Base-by-base conservation (phyloP, 352 stramenopile genomes). In the Phytophthora lateralis region DNA sequence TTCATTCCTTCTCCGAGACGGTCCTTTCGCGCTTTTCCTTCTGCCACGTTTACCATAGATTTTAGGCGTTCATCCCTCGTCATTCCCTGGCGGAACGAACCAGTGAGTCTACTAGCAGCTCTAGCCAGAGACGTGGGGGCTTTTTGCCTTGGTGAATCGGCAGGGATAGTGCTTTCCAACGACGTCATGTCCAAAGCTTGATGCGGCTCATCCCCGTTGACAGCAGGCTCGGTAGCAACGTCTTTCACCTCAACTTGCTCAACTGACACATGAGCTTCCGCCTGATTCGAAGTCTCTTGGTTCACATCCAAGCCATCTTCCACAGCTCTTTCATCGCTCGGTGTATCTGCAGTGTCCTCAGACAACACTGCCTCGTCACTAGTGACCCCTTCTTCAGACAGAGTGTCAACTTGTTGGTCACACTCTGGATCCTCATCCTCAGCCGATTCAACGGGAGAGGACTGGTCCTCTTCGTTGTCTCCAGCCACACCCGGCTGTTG, bases 1-100 rank as follows among this genome's bases (percentile, higher is more conserved):
- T 82, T 80, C 2, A 65, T 18, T 3, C 79, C 79, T 6, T 55
- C 60, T 1, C 72, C 73, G 2, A 88, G 60, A 5, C 75, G 78
- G 43, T 78, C 66, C 30, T 68, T 50, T 9, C 56, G 58, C 14
- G 75, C 72, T 42, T 51, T 64, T 1, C 18, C 38, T 51, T 61
- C 43, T 2, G 69, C 65, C 30, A 58, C 35, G 4, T 27, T 53
- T 1, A 60, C 21, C 69, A 78, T 78, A n/a, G 53, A 32, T 15
- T 69, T 37, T 2, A 73, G 9, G 4, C 65, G 39, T 47, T 69
- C 51, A 17, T 57, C 39, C 27, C 60, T 43, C 6, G 55, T 66
- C 53, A 43, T 63, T 0, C 35, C 48, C 15, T 60, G 34, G 11
- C 30, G 47, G 32, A 60, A 65, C 3, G 60, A 70, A 11, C 38